Conservation (phyloP, 1,139 yeast genomes). For the Saccharomyces hybrid region DNA sequence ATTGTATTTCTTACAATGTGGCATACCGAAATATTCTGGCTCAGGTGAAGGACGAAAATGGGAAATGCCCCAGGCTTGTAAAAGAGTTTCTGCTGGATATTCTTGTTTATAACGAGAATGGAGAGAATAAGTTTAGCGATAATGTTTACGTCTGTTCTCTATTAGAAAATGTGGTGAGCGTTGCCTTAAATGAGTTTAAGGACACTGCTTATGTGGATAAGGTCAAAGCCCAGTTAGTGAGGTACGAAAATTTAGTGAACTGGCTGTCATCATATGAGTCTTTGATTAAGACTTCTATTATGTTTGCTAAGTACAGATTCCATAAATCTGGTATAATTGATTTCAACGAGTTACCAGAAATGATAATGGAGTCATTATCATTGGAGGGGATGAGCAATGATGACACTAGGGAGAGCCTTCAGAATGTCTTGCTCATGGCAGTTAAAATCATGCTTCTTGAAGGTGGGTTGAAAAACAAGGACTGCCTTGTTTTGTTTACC, state of each 20-base stretch:
- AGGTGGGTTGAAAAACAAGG: conserved; percentile 68
- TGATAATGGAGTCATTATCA: not conserved
- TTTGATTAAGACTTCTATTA: conserved; percentile 48
- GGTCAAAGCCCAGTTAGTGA: conserved; percentile 54
- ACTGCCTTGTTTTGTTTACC: conserved; percentile 55
- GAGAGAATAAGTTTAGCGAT: conserved; percentile 72
- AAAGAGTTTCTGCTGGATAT: conserved; percentile 60
- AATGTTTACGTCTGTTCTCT: conserved; percentile 56
- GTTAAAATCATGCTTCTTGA: conserved; percentile 60
- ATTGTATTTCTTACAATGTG: conserved; percentile 59
- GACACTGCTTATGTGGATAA: conserved; percentile 35
- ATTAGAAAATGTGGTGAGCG: conserved; percentile 47
- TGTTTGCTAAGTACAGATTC: conserved; percentile 49
- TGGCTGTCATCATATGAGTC: conserved; percentile 77
- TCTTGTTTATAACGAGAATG: conserved; percentile 77
- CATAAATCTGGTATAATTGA: conserved; percentile 46
- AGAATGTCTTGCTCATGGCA: conserved; percentile 58
- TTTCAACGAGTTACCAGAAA: not conserved
- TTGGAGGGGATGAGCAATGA: not conserved
- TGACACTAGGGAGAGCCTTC: conserved; percentile 35
- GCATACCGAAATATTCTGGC: conserved; percentile 60
- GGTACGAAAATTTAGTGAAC: conserved; percentile 73
- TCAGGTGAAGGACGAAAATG: conserved; percentile 51
- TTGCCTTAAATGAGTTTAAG: conserved; percentile 34
- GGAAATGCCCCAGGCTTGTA: conserved; percentile 59